Conservation (phyloP, 169 alveolate genomes). For the Plasmodium blacklocki region DNA sequence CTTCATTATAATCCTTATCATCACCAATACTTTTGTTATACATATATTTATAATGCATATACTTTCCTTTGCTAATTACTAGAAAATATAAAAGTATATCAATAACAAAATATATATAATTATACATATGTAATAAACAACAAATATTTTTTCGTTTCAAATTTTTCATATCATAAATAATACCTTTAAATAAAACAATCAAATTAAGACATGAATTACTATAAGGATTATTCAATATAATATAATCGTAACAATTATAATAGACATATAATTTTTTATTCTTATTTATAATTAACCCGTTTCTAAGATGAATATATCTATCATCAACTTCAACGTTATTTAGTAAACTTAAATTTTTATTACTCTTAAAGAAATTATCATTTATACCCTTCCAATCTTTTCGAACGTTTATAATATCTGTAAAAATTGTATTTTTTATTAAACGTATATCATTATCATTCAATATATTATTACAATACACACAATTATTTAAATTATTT, state of each 20-base stretch:
- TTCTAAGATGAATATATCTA: constrained; percentile 47
- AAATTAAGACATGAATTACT: constrained; percentile 67
- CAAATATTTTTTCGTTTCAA: constrained; percentile 55
- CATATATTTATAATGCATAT: constrained; percentile 64
- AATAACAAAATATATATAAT: constrained; percentile 48
- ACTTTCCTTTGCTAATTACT: constrained; percentile 72
- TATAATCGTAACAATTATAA: constrained; percentile 72
- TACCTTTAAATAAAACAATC: constrained; percentile 71
- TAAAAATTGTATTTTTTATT: constrained; percentile 64
- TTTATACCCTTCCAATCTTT: constrained; percentile 41
- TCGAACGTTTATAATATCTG: constrained; percentile 73
- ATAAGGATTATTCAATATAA: constrained; percentile 66
- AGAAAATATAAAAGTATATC: constrained; percentile 61
- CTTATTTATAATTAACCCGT: constrained; percentile 47
- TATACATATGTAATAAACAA: constrained; percentile 68
- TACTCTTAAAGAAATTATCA: constrained; percentile 11
- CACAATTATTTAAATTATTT: constrained; percentile 56
- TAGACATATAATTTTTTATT: constrained; percentile 36
- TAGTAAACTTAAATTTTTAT: constrained; percentile 19
- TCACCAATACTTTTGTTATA: constrained; percentile 8
- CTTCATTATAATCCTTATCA: constrained; percentile 58
- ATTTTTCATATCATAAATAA: constrained; percentile 71
- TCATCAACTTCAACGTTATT: constrained; percentile 71
- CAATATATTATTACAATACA: constrained; percentile 48
- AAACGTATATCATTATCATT: constrained; percentile 67